phyloP scores from a whole-genome alignment of 345 rosid genomes.

The Murraya paniculata region DNA sequence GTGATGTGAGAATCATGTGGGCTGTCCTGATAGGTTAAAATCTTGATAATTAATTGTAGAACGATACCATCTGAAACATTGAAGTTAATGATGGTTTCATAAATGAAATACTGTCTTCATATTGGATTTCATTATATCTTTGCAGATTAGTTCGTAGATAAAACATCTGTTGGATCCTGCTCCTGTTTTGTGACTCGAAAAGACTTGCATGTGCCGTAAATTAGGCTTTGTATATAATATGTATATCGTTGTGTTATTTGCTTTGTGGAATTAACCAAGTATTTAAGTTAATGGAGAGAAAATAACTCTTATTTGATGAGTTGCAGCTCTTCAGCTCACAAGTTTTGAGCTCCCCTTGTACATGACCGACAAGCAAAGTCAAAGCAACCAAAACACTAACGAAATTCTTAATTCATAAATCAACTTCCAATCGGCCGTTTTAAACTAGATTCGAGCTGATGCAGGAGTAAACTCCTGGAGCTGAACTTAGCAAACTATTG shows the following conservation, averaged over 20 bases:
- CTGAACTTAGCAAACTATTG: neutral
- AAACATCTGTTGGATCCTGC: neutral
- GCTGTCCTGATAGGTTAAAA: neutral
- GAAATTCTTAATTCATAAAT: neutral
- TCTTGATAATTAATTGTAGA: neutral
- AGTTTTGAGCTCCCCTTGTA: neutral
- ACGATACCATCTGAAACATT: neutral
- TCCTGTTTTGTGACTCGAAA: neutral
- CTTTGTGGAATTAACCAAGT: neutral
- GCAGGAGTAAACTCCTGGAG: neutral
- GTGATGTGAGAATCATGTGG: constrained; percentile 5
- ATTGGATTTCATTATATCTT: neutral
- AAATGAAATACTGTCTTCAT: neutral
- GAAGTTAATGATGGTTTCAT: neutral
- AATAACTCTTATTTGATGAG: neutral
- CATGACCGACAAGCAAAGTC: neutral
- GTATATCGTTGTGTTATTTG: no score
- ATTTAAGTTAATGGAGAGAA: neutral
- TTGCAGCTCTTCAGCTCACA: neutral
- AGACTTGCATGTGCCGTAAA: neutral
- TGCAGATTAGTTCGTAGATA: neutral
- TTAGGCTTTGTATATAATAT: neutral
- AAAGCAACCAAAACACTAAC: neutral
- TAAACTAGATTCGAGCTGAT: neutral
- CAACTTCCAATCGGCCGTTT: neutral